Percentiles rank a stretch among this genome's conserved stretches.
Evolutionary conservation across 805 yeast species (phyloP).

Genomic region (Scheffersomyces stipitis): DNA sequence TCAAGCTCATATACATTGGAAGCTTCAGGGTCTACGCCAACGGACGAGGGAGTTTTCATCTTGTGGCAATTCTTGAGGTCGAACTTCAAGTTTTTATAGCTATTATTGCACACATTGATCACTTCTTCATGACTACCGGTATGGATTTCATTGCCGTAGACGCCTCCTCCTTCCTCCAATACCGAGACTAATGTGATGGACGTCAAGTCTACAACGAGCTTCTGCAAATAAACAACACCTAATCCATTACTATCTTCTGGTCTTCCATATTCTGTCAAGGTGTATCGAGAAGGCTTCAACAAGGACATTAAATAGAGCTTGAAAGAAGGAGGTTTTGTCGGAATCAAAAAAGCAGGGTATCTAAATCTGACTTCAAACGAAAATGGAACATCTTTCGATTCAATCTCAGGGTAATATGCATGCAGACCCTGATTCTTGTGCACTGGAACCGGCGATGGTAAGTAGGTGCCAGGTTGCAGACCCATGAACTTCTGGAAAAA

Average conservation of each 20-base stretch:
- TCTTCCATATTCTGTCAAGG: slow-evolving; percentile 28
- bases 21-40: slow-evolving; percentile 1
- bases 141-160: slow-evolving; percentile 25
- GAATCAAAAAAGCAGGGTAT: slow-evolving; percentile 48
- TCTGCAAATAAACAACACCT: slow-evolving; percentile 45
- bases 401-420: slow-evolving; percentile 19
- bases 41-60: slow-evolving; percentile 21
- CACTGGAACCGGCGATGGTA: slow-evolving; percentile 1
- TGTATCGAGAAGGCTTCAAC: slow-evolving; percentile 27
- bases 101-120: slow-evolving; percentile 30
- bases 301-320: slow-evolving; percentile 30
- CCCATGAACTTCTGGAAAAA: slow-evolving; percentile 27
- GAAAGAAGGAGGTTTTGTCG: slow-evolving; percentile 39
- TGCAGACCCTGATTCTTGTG: slow-evolving; percentile 4
- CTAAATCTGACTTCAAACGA: slow-evolving; percentile 50
- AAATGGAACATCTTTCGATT: slow-evolving; percentile 37
- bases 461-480: slow-evolving; percentile 8
- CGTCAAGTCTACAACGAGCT: slow-evolving; percentile 32
- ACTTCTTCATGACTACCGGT: slow-evolving; percentile 23
- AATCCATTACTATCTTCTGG: slow-evolving; percentile 47
- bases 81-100: slow-evolving; percentile 33
- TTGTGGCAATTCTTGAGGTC: slow-evolving; percentile 38
- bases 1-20: slow-evolving; percentile 38
- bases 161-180: slow-evolving; percentile 8
- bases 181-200: slow-evolving; percentile 25